Base-by-base conservation (phyloP, 257 asterid genomes). In the Solanum sejunctum region DNA sequence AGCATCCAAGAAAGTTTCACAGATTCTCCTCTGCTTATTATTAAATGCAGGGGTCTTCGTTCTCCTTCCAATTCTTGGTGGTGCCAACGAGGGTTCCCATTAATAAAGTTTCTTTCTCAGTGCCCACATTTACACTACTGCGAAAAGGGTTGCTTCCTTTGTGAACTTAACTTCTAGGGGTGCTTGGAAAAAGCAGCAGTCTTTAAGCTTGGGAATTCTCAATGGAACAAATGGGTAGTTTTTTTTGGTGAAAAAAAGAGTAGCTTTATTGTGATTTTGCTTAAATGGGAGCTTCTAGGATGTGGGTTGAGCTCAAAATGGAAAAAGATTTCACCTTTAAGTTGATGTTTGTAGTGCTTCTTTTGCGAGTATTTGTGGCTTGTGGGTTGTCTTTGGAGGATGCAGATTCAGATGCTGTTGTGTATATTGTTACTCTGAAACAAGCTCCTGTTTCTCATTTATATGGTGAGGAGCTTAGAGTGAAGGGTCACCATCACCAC, bases 371-470 rank as follows among this genome's bases (percentile, higher is more conserved):
- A 3, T 85, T 93, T 85, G 70, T 90, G 84, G 83, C 87, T 57
- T 75, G 88, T 85, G 84, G 88, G 80, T 89, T 8, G 88, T 90
- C 87, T 85, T 88, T 91, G 89, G 92, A 80, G 8, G 88, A 66
- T 86, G 91, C 81, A 80, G 93, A 87, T 85, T 84, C 84, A 70
- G 83, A 60, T 20, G 83, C 88, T 89, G 97, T 89, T 87, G 98
- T 96, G 64, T 95, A 92, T 88, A 96, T 96, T 89, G 98, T 96
- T 83, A 95, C 95, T 69, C 89, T 96, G 88, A 96, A 91, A 88
- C 94, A 93, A 85, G 89, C 94, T 82, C 95, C 98, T 1, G 71
- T 85, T 83, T 84, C 93, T 88, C 98, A 92, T 92, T 88, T 72
- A 87, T 85, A 88, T 82, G 89, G 89, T 6, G 93, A 91, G 83